A percentile compares a stretch with the other conserved stretches of the same genome.
phyloP scores from a whole-genome alignment of 78 protist species.

The Isochrysis galbana region DNA sequence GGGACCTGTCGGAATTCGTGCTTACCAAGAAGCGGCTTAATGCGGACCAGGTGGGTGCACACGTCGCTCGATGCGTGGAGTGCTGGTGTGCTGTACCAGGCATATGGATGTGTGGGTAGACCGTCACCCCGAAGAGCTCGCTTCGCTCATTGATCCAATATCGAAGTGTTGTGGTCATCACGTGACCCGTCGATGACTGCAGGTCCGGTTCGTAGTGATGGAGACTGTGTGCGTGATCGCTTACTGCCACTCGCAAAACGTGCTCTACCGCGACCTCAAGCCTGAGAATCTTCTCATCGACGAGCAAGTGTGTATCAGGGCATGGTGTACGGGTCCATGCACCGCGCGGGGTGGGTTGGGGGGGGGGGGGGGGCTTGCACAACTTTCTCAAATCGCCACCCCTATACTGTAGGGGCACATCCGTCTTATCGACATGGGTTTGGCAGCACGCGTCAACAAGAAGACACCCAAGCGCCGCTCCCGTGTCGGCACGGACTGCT shows the following conservation, averaged over 20 bases:
- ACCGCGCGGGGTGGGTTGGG: too few species aligned
- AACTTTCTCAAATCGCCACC: too few species aligned
- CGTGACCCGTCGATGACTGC: background rate
- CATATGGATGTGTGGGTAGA: too few species aligned
- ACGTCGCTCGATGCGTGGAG: too few species aligned
- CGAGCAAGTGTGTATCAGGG: too few species aligned
- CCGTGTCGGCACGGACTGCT: constrained; percentile 17
- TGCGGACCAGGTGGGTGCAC: background rate
- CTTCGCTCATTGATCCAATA: too few species aligned
- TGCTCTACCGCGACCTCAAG: constrained; percentile 25
- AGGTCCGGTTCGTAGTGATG: background rate
- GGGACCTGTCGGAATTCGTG: background rate
- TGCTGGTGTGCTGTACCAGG: too few species aligned
- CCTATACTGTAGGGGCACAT: too few species aligned
- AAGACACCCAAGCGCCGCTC: background rate
- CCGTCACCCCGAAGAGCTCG: too few species aligned
- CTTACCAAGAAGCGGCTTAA: background rate
- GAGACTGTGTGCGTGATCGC: background rate
- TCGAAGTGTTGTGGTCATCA: too few species aligned
- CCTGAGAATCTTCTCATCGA: constrained; percentile 27
- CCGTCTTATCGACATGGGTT: constrained; percentile 1
- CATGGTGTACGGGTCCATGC: too few species aligned
- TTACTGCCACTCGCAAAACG: background rate
- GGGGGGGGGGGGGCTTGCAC: too few species aligned
- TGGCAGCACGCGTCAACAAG: background rate